Percentiles rank a stretch among this genome's conserved stretches.
phyloP scores from a whole-genome alignment of 768 basidiomycete species.

The Phylloporus sp. region DNA sequence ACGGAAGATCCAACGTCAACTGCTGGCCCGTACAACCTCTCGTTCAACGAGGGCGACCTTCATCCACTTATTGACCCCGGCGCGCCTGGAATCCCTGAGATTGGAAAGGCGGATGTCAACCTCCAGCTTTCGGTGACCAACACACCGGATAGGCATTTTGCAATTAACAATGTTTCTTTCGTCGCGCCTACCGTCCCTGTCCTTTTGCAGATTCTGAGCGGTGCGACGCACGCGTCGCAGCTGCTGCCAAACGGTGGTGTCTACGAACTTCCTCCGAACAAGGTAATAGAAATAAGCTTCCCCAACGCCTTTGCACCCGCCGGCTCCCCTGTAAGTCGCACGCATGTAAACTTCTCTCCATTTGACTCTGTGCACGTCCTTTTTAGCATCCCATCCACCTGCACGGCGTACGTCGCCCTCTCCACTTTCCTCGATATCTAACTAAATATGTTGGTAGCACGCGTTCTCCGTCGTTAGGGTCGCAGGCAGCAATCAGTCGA shows the following conservation, averaged over 20 bases:
- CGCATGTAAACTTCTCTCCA: neutral
- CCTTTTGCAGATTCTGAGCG: constrained; percentile 36
- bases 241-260: constrained; percentile 48
- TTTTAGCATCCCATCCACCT: constrained; percentile 38
- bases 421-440: neutral
- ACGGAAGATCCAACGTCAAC: constrained; percentile 42
- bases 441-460: constrained; percentile 20
- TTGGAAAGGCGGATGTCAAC: constrained; percentile 39
- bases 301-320: constrained; percentile 26
- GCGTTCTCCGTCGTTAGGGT: constrained; percentile 32
- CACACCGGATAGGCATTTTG: constrained; percentile 4
- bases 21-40: constrained; percentile 20
- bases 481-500: constrained; percentile 25
- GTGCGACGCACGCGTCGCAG: constrained; percentile 38
- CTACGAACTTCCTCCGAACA: constrained; percentile 41
- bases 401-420: constrained; percentile 34
- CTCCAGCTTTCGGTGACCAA: constrained; percentile 18
- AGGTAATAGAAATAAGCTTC: constrained; percentile 42
- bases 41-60: constrained; percentile 37
- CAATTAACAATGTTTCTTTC: constrained; percentile 30
- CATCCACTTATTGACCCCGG: constrained; percentile 31
- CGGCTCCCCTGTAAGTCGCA: constrained; percentile 27
- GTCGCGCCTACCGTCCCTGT: constrained; percentile 37
- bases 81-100: constrained; percentile 36
- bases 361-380: neutral